These are phyloP conservation scores for Candida koratica DNA, from an alignment of 805 yeast species.

Conservation along the genomic window DNA sequence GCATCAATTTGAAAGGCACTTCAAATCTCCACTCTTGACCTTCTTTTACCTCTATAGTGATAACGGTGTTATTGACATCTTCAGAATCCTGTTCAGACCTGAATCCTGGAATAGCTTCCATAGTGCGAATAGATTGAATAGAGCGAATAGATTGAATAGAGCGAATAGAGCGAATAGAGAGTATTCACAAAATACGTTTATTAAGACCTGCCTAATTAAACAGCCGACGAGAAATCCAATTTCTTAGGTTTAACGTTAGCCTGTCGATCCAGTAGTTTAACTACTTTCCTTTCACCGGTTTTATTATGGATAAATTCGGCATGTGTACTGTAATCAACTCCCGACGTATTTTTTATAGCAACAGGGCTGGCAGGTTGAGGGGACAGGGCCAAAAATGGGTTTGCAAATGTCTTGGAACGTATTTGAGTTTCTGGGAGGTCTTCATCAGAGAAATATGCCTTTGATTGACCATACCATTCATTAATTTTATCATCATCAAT, in stretches of 20 bases:
- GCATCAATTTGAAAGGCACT: constrained; percentile 47
- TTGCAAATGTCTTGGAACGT: constrained; percentile 12
- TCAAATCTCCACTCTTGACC: constrained; percentile 78
- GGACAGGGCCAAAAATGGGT: constrained; percentile 22
- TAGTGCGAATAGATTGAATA: too few relatives aligned
- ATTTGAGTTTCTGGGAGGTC: constrained; percentile 7
- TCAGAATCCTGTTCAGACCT: constrained; percentile 6
- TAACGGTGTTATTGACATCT: constrained; percentile 11
- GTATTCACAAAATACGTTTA: neutral
- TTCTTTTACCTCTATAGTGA: constrained; percentile 26
- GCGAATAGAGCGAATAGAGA: too few relatives aligned
- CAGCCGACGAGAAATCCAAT: constrained; percentile 21
- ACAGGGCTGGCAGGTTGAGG: neutral
- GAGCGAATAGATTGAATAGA: too few relatives aligned
- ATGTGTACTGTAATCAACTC: constrained; percentile 22
- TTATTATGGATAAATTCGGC: constrained; percentile 31
- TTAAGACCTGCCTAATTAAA: constrained; percentile 3
- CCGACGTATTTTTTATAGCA: neutral
- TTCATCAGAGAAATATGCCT: constrained; percentile 26
- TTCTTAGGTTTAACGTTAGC: constrained; percentile 35
- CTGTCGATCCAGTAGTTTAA: constrained; percentile 31
- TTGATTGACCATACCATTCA: constrained; percentile 38
- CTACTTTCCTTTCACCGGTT: constrained; percentile 34
- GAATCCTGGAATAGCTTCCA: constrained; percentile 17
- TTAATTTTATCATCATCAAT: constrained; percentile 30